These are phyloP conservation scores for Juncus effusus DNA, from an alignment of 176 grass and related monocot genomes.

Conservation along the genomic window DNA sequence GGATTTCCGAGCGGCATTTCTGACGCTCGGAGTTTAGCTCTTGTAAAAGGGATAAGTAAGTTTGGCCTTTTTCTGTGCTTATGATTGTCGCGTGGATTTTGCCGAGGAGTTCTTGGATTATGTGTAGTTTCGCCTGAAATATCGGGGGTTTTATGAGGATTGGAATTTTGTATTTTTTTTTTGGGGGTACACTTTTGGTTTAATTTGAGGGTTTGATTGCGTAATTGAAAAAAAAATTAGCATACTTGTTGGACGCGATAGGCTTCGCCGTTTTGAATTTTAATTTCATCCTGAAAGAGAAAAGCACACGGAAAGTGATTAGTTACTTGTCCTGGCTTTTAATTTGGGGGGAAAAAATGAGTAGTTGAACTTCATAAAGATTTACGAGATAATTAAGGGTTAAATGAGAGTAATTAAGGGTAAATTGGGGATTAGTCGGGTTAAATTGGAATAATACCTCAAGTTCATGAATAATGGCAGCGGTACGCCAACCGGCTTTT, in stretches of 20 bases:
- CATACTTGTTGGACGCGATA: slow-evolving; percentile 80
- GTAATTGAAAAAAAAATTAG: neutral
- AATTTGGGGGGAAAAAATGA: too few species aligned
- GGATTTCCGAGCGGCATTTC: slow-evolving; percentile 63
- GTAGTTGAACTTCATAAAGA: neutral
- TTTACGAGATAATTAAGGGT: neutral
- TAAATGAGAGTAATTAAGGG: neutral
- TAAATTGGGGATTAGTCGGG: slow-evolving; percentile 3
- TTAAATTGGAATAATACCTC: slow-evolving; percentile 44
- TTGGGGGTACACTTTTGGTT: too few species aligned
- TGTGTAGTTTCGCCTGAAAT: slow-evolving; percentile 76
- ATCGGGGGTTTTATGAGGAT: neutral
- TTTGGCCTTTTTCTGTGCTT: slow-evolving; percentile 75
- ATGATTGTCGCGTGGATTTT: slow-evolving; percentile 84
- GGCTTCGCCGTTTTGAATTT: slow-evolving; percentile 69
- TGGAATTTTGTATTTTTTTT: neutral
- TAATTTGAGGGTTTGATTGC: neutral
- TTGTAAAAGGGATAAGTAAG: slow-evolving; percentile 59
- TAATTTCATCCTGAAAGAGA: slow-evolving; percentile 79
- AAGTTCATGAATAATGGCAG: slow-evolving; percentile 91
- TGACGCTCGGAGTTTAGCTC: slow-evolving; percentile 81
- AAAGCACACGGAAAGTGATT: neutral
- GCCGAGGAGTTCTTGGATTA: slow-evolving; percentile 92
- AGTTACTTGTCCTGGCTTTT: too few species aligned
- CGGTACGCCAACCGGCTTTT: slow-evolving; percentile 98